phyloP scores from a whole-genome alignment of 768 basidiomycete species.

The Tulasnella sp. region DNA sequence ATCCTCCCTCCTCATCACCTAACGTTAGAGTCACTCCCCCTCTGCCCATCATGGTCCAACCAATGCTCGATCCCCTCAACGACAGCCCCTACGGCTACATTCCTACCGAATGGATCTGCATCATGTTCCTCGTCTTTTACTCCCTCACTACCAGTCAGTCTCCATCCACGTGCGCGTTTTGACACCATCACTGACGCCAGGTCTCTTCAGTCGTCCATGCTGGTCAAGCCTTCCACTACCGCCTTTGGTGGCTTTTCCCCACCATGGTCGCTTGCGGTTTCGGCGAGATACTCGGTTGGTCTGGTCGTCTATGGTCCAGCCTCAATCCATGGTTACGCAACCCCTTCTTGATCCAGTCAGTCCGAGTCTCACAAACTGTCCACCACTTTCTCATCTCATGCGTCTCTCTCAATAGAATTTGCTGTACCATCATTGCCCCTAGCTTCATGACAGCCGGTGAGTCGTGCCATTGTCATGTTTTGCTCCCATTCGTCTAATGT shows the following conservation, averaged over 20 bases:
- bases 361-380: not conserved
- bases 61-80: no score
- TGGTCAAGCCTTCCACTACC: conserved; percentile 33
- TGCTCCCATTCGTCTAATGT: not conserved
- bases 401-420: conserved; percentile 30
- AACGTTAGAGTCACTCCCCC: no score
- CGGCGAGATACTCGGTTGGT: conserved; percentile 45
- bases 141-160: conserved; percentile 10
- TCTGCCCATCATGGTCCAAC: no score
- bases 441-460: conserved; percentile 34
- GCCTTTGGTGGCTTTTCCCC: conserved; percentile 41
- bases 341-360: conserved; percentile 36
- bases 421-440: conserved; percentile 42
- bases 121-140: conserved; percentile 33
- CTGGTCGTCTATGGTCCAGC: conserved; percentile 32
- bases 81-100: conserved; percentile 32
- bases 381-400: not conserved
- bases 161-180: not conserved
- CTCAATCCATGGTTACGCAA: not conserved
- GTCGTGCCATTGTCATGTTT: not conserved
- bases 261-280: conserved; percentile 38
- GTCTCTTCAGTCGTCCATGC: conserved; percentile 38
- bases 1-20: no score
- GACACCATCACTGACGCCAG: conserved; percentile 5
- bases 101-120: conserved; percentile 31